Conservation (phyloP, 257 asterid genomes). For the Vinca minor region DNA sequence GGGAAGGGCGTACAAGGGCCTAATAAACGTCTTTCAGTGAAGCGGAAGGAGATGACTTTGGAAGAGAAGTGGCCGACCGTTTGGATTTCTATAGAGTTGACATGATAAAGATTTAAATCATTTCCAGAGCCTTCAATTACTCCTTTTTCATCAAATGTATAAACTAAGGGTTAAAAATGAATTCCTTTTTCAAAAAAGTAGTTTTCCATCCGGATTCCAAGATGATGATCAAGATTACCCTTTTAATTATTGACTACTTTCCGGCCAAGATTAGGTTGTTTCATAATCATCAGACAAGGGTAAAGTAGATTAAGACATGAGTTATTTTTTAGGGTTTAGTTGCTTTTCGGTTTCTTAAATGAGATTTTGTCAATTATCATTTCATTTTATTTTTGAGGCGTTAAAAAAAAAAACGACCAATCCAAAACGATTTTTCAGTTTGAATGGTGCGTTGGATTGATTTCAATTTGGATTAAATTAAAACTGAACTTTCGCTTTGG, state of each 20-base stretch:
- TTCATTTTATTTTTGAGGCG: too few species aligned
- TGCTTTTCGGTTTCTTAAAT: too few species aligned
- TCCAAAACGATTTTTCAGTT: too few species aligned
- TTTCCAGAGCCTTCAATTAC: neutral
- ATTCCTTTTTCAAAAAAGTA: too few species aligned
- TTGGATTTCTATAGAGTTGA: neutral
- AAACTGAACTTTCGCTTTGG: too few species aligned
- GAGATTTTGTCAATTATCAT: too few species aligned
- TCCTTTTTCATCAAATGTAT: too few species aligned
- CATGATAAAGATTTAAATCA: slow-evolving; percentile 1
- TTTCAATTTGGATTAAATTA: too few species aligned
- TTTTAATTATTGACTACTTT: slow-evolving; percentile 5
- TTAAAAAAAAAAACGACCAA: too few species aligned
- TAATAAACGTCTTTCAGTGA: neutral
- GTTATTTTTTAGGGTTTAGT: too few species aligned
- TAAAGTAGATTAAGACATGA: slow-evolving; percentile 3
- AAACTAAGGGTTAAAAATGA: too few species aligned
- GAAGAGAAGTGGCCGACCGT: slow-evolving; percentile 8
- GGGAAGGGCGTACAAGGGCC: neutral
- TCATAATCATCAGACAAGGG: slow-evolving; percentile 6
- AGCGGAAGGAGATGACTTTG: slow-evolving; percentile 2
- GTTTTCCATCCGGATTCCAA: neutral
- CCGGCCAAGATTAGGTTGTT: slow-evolving; percentile 2
- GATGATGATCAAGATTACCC: slow-evolving; percentile 3
- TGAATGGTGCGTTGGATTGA: too few species aligned